Evolutionary conservation across 192 early-diverging fungal species (phyloP), one percentile per base, ranked within the genome.

Genomic region (Podila clonocystis): DNA sequence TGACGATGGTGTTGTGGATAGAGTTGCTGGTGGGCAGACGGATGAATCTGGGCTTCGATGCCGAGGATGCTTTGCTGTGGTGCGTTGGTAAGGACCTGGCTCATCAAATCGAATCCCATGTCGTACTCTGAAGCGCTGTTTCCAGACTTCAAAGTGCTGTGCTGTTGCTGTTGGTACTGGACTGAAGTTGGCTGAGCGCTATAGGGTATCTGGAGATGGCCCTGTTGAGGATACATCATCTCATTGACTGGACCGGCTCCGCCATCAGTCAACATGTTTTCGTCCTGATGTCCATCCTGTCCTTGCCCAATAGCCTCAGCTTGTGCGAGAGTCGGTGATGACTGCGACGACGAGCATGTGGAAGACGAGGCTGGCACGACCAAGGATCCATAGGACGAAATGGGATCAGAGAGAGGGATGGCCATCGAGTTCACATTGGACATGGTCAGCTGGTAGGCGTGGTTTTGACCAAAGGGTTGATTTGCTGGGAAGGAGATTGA

Each of bases 361-460:
- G 75, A 71, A 2, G 70, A 73, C 4, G 77, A 80, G 17, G 77
- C 77, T 24, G 77, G 77, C 9, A 80, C 77, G 9, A 73, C 67
- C 38, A 80, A 62, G 5, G 77, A 80, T n/a, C 71, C 70, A 65
- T 73, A 80, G 4, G 68, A 67, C 28, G 57, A 3, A 22, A 68
- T 72, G 0, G 69, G 33, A 30, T 73, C 45, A 8, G 68, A 33
- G 24, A 73, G 30, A 22, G 66, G 70, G 11, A 80, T 80, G 1
- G 55, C 33, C 77, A 73, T 65, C 3, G 77, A 80, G 24, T 38
- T 61, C 6, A 59, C 19, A 8, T 26, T 50, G 24, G 74, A 50
- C 13, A 68, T 58, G 30, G 63, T 6, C 2, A 62, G 20, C 9
- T 63, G 62, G 26, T 58, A 30, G 11, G 26, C 9, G 30, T 61